Percentiles rank a stretch among this genome's conserved stretches.
phyloP scores from a whole-genome alignment of 2,329 filamentous ascomycete genomes.

The Coniochaeta sp. region DNA sequence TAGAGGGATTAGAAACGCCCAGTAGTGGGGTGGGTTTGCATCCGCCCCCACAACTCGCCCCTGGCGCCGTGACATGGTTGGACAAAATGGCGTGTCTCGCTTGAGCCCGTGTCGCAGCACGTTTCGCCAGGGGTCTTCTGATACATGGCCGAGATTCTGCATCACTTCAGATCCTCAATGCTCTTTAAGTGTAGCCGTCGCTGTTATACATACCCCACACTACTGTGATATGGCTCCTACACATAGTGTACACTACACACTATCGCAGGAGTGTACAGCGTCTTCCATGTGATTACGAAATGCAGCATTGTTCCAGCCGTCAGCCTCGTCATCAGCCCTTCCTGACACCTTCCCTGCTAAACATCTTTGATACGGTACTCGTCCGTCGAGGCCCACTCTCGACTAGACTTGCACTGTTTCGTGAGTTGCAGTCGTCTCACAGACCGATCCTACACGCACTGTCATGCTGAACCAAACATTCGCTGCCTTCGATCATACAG shows the following conservation, averaged over 20 bases:
- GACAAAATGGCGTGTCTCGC: neutral
- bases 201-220: too few species aligned
- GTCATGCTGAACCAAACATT: neutral
- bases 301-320: slow-evolving; percentile 2
- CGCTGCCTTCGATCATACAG: neutral
- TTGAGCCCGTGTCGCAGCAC: slow-evolving; percentile 20
- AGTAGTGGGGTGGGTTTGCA: neutral
- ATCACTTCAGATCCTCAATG: neutral
- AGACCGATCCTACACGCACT: neutral
- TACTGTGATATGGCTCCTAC: too few species aligned
- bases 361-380: neutral
- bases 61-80: neutral
- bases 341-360: neutral
- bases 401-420: neutral
- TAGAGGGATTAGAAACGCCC: neutral
- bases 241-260: too few species aligned
- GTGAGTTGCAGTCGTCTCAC: neutral
- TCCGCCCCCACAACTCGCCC: neutral
- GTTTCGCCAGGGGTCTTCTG: slow-evolving; percentile 30
- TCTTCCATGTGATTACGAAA: neutral
- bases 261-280: too few species aligned
- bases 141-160: slow-evolving; percentile 21
- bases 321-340: neutral
- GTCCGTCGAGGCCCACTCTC: neutral
- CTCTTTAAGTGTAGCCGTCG: neutral